Base-by-base conservation (phyloP, 2,329 filamentous ascomycete genomes). In the Neospermospora avenae region DNA sequence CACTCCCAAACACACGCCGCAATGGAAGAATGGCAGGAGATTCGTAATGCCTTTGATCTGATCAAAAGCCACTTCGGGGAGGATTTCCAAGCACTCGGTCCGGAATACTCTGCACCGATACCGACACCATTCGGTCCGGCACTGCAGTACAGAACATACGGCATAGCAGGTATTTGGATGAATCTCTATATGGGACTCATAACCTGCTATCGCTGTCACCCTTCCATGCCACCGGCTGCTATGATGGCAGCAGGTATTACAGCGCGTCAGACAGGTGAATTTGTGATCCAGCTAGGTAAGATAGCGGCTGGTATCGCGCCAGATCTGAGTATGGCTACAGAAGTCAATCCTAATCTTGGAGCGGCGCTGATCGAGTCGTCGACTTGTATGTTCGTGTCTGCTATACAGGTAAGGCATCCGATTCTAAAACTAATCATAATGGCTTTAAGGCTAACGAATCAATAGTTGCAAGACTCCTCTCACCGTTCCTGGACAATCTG, bases 161-260 rank as follows among this genome's bases (percentile, higher is more conserved):
- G 88, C n/a, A 89, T 98, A 64, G 90, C 90, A 2, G 88, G 90
- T 35, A 81, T 97, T 22, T 96, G 92, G 91, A 86, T 90, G 71
- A 88, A 93, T 65, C 93, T 90, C 73, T 89, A 96, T 74, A 90
- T 93, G 80, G 87, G 88, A 0, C 81, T 91, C 49, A 93, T 98
- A 59, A 82, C 93, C 57, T 81, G 95, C n/a, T 80, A 93, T 61
- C 84, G 95, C 35, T 81, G 87, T 0, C 93, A 97, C 67, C 95
- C 95, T 0, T 84, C 84, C 24, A 97, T 97, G 92, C 93, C 93
- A 0, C 91, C 93, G 0, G 87, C 93, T 8, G 89, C 92, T 37
- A 67, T 96, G 84, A 84, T 92, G 68, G 92, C 95, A 2, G 91
- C 91, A 0, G 89, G 88, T 7, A 81, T 96, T 64, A 86, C 89